Evolutionary conservation across 2,329 filamentous ascomycete species (phyloP), one percentile per base, ranked within the genome.

Genomic region (Aspergillus sergii): DNA sequence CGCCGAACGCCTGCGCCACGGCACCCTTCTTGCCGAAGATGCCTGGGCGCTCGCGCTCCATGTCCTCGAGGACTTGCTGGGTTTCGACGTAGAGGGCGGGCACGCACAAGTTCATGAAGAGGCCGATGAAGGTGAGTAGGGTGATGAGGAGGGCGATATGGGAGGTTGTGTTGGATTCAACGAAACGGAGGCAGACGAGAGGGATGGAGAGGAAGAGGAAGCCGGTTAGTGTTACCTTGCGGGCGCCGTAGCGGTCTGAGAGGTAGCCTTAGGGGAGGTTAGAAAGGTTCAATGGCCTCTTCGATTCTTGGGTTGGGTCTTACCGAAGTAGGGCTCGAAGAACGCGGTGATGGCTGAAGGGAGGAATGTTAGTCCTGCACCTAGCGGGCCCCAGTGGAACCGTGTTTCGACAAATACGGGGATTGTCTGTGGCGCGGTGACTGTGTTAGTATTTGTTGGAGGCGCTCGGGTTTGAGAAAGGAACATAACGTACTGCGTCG

Each of bases 11-110:
- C 73, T 90, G 88, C 2, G 87, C 88, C 70, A 89, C 89, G 0
- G 88, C 87, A 0, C 70, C 69, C 12, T 68, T 65, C 14, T 65
- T 59, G 9, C 88, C 62, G 85, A 90, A 72, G 90, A 96, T 76
- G 89, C 92, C 43, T 85, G 85, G 68, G 83, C 87, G 63, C 87
- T 84, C 69, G 88, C 87, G 7, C 80, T 91, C 64, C 89, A 87
- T 87, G 0, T 78, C 80, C 23, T 83, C 82, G 0, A 75, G 66
- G 6, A 71, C 71, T 41, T 83, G 83, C 4, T 85, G 83, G 39
- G 93, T 88, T 76, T 93, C 91, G 0, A 90, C 89, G 85, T 91
- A 91, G 23, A 92, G 78, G 0, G 89, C 87, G 0, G 88, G 86
- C 62, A 88, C 83, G 1, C 84, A 82, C 5, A 90, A 78, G 0